Evolutionary conservation across 2,329 filamentous ascomycete species (phyloP), one percentile per base, ranked within the genome.

Genomic region (Tolypocladium capitatum): DNA sequence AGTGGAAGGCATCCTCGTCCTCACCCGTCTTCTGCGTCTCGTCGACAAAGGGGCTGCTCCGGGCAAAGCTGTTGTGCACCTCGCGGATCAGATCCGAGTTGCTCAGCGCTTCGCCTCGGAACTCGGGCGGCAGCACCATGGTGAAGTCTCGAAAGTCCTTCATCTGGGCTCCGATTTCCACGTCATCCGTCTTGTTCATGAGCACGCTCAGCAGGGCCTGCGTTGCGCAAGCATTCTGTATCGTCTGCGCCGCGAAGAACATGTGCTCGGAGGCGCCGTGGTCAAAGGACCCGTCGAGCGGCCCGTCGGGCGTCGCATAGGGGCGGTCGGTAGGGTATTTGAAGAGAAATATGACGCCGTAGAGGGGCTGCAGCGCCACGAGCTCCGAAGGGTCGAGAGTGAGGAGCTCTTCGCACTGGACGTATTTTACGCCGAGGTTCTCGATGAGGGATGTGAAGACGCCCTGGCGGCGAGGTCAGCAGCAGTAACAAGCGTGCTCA

Each of bases 271-370:
- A 73, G 14, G 88, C 87, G 16, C 73, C 74, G 56, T 80, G 72
- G 69, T 96, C 89, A 65, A 87, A 95, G 32, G 70, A 73, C 51
- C 92, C 92, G 64, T 97, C 90, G 54, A 81, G 77, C 0, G 90
- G 89, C 41, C 76, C 76, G 48, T 79, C 74, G 38, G 75, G 68
- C 51, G 66, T 66, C 34, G 70, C 79, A 70, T 73, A 83, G 57
- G 72, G 77, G 51, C 67, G 77, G 62, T 85, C 81, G 51, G 81
- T 89, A 45, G 80, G 86, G 68, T 86, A 98, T 71, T 96, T 97
- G 81, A 98, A 98, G 65, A 98, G 86, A 69, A 98, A 98, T 61
- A 98, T 96, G 56, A 98, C 88, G 60, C 92, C 92, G 70, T 95
- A 94, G 46, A 95, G 75, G 18, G 86, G 85, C 57, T 84, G 81